Conservation (phyloP, 345 rosid genomes). For the Anastatica hierochuntica region DNA sequence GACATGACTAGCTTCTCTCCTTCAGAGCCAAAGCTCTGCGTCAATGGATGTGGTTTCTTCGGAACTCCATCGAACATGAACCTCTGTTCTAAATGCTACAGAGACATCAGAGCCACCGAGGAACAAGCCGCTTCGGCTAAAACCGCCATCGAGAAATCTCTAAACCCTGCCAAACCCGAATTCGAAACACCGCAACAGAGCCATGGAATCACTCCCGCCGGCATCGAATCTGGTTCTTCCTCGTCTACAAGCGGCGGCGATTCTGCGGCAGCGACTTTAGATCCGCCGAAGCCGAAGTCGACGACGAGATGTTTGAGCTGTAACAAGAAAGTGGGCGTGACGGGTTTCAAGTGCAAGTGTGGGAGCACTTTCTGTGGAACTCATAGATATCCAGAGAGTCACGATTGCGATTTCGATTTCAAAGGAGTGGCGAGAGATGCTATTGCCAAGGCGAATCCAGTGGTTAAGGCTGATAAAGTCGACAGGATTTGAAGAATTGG, state of each 20-base stretch:
- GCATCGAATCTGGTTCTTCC: neutral
- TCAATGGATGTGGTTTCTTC: constrained; percentile 69
- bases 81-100: constrained; percentile 80
- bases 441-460: constrained; percentile 70
- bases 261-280: neutral
- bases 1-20: constrained; percentile 58
- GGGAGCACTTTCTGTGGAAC: constrained; percentile 62
- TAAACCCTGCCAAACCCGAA: constrained; percentile 20
- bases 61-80: constrained; percentile 68
- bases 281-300: constrained; percentile 11
- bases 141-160: constrained; percentile 58
- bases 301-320: constrained; percentile 48
- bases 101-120: constrained; percentile 41
- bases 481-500: constrained; percentile 44
- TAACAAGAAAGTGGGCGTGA: constrained; percentile 68
- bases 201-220: neutral
- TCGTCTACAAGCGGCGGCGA: constrained; percentile 27
- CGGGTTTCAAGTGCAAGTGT: constrained; percentile 78
- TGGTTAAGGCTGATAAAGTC: constrained; percentile 64
- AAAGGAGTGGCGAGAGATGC: constrained; percentile 54
- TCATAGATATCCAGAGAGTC: constrained; percentile 82
- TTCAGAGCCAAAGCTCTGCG: constrained; percentile 63
- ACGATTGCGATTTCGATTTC: constrained; percentile 66
- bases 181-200: constrained; percentile 8
- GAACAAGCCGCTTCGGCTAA: constrained; percentile 49